Conservation (phyloP, 2,329 filamentous ascomycete species). For the Aspergillus terreus region DNA sequence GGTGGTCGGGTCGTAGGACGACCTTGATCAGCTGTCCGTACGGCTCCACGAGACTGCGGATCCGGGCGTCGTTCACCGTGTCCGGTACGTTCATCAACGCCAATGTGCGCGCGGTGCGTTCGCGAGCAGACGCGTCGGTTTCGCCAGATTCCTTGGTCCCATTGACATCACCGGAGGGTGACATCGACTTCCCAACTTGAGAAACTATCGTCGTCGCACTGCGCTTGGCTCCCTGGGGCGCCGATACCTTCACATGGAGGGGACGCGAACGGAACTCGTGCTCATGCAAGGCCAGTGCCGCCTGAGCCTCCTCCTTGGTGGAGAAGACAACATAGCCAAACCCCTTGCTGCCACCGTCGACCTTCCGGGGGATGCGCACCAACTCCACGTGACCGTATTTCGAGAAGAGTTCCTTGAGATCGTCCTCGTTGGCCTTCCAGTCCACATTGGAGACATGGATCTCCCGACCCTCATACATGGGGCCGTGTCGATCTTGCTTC, state of each 20-base stretch:
- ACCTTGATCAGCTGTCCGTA: constrained; percentile 72
- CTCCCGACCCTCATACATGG: constrained; percentile 82
- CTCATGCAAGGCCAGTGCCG: constrained; percentile 66
- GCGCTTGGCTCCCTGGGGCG: constrained; percentile 42
- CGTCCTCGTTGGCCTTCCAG: constrained; percentile 58
- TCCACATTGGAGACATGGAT: constrained; percentile 72
- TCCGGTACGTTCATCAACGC: constrained; percentile 84
- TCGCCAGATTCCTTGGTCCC: constrained; percentile 31
- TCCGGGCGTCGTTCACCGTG: constrained; percentile 83
- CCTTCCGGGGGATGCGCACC: constrained; percentile 66
- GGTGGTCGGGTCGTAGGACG: constrained; percentile 73
- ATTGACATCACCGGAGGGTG: constrained; percentile 34
- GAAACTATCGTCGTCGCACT: constrained; percentile 45
- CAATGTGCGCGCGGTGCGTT: constrained; percentile 64
- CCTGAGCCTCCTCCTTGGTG: constrained; percentile 62
- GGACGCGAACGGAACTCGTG: constrained; percentile 66
- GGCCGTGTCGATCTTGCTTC: constrained; percentile 75
- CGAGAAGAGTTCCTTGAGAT: constrained; percentile 67
- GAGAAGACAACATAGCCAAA: constrained; percentile 77
- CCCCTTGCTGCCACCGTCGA: constrained; percentile 68
- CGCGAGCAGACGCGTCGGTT: constrained; percentile 38
- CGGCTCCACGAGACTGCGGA: constrained; percentile 68
- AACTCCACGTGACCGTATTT: constrained; percentile 72
- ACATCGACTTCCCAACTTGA: constrained; percentile 32
- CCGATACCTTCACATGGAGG: constrained; percentile 60